Evolutionary conservation across 2,329 filamentous ascomycete species (phyloP), one percentile per base, ranked within the genome.

Genomic region (Exophiala bonariae): DNA sequence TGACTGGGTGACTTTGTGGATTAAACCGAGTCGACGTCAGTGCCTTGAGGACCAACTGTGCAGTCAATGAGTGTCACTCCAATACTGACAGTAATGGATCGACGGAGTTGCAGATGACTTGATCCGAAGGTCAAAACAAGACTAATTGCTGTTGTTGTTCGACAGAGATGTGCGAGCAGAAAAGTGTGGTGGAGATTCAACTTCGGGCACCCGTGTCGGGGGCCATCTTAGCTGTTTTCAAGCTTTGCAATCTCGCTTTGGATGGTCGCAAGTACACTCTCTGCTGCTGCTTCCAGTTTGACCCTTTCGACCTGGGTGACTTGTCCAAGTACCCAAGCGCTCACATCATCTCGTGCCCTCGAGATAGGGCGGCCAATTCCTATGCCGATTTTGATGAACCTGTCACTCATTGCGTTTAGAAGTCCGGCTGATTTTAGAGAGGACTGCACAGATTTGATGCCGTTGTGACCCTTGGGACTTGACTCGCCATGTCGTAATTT

Each of bases 291-390:
- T 50, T 79, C 75, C 34, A 89, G 66, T 11, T 71, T 64, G 16
- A 64, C 62, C 61, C 72, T 72, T 61, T 87, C 77, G 9, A 64
- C 59, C 6, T 59, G 54, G 8, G 74, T 77, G 74, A 93, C 83
- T 59, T 81, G 81, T 47, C 76, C 76, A 57, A 97, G 70, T 34
- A 97, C 91, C 71, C 92, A 95, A 18, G 80, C 73, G 34, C 84
- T 80, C 8, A 97, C 90, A 2, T 80, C 80, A 31, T 73, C 70
- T 17, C 75, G 72, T 40, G 89, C 83, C 54, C 90, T 77, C 53
- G 78, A 84, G 2, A 44, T 30, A 10, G 92, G 92, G 36, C 93
- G 74, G n/a, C 89, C 91, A 69, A 97, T 96, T 0, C 93, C 93
- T 10, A 97, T 72, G 0, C 87, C 85, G 41, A 97, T 80, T 49